phyloP scores from a whole-genome alignment of 768 basidiomycete genomes.

The Boletus subparvulus region DNA sequence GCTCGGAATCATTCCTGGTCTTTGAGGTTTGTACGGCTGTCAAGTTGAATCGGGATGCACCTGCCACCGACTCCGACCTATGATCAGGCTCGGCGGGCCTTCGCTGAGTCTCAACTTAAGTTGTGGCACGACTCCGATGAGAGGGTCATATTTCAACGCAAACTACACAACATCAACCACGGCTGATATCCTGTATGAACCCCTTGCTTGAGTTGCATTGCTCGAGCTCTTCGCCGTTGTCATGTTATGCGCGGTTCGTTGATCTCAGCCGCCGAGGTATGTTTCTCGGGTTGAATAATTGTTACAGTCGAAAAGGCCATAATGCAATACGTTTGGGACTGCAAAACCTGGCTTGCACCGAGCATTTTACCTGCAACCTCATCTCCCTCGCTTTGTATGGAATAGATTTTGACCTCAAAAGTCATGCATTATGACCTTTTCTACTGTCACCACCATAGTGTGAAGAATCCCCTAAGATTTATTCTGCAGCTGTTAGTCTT shows the following conservation, averaged over 20 bases:
- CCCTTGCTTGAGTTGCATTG: not conserved
- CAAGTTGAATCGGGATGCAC: no score
- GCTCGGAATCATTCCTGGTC: not conserved
- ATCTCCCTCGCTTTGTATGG: slow-evolving; percentile 4
- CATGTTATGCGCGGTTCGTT: not conserved
- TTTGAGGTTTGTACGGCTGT: no score
- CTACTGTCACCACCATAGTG: slow-evolving; percentile 8
- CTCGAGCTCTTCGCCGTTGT: not conserved
- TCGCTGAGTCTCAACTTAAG: not conserved
- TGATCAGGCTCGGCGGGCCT: not conserved
- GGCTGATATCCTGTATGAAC: no score
- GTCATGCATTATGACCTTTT: slow-evolving; percentile 31
- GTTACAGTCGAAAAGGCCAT: slow-evolving; percentile 22
- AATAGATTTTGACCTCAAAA: slow-evolving; percentile 20
- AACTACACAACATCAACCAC: not conserved
- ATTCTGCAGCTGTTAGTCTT: slow-evolving; percentile 9
- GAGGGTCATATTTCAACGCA: not conserved
- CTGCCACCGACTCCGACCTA: no score
- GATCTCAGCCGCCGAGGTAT: slow-evolving; percentile 10
- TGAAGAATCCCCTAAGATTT: not conserved
- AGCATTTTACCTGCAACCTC: slow-evolving; percentile 1
- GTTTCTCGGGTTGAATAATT: slow-evolving; percentile 8
- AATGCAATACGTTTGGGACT: slow-evolving; percentile 28
- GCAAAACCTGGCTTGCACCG: slow-evolving; percentile 14
- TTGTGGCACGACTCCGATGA: not conserved